phyloP scores from a whole-genome alignment of 2,329 filamentous ascomycete genomes.

The Penicillium occitanis region DNA sequence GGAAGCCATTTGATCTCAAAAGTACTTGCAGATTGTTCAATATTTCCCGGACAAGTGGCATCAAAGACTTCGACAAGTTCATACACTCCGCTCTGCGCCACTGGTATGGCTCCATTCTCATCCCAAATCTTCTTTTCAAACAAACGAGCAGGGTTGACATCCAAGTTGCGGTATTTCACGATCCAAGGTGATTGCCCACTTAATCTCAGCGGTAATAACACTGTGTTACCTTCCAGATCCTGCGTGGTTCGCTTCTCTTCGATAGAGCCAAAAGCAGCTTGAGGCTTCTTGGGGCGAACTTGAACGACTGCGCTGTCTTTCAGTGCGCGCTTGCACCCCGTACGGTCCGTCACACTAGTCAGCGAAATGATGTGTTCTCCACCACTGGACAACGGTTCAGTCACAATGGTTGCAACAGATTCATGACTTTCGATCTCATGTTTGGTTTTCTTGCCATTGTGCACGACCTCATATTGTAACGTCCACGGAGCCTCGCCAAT shows the following conservation, averaged over 20 bases:
- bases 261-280: slow-evolving; percentile 79
- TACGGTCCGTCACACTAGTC: slow-evolving; percentile 80
- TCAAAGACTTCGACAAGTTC: slow-evolving; percentile 77
- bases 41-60: slow-evolving; percentile 73
- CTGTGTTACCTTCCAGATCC: slow-evolving; percentile 71
- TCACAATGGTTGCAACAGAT: slow-evolving; percentile 69
- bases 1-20: slow-evolving; percentile 87
- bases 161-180: slow-evolving; percentile 70
- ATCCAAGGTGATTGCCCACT: slow-evolving; percentile 84
- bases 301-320: slow-evolving; percentile 82
- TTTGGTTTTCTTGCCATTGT: slow-evolving; percentile 79
- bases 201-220: slow-evolving; percentile 77
- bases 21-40: slow-evolving; percentile 69
- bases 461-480: slow-evolving; percentile 87
- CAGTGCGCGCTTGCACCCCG: slow-evolving; percentile 80
- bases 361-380: slow-evolving; percentile 88
- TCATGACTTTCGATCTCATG: slow-evolving; percentile 64
- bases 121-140: slow-evolving; percentile 51
- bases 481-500: slow-evolving; percentile 83
- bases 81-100: slow-evolving; percentile 70
- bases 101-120: slow-evolving; percentile 68
- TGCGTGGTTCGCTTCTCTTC: slow-evolving; percentile 75
- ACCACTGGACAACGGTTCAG: slow-evolving; percentile 70
- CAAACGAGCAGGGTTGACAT: slow-evolving; percentile 51
- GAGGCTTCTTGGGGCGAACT: slow-evolving; percentile 84